These are phyloP conservation scores for Nakazawaea pomicola DNA, from an alignment of 805 yeast species.

Conservation along the genomic window DNA sequence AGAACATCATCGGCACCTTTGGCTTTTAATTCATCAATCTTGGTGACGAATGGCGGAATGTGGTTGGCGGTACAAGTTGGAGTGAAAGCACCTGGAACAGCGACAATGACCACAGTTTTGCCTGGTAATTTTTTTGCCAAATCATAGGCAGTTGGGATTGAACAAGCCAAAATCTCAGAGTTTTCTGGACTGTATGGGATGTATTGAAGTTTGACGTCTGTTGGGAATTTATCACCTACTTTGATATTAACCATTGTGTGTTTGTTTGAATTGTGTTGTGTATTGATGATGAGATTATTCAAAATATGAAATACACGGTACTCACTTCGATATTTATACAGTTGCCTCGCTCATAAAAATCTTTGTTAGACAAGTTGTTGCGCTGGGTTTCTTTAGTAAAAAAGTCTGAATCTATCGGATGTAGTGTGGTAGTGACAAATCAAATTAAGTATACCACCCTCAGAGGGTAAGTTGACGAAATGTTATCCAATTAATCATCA, in stretches of 20 bases:
- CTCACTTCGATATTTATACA: no score
- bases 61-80: conserved; percentile 62
- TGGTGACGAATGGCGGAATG: conserved; percentile 33
- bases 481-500: no score
- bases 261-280: background rate
- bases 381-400: no score
- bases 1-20: conserved; percentile 34
- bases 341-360: no score
- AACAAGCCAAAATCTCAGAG: conserved; percentile 34
- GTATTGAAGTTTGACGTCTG: conserved; percentile 30
- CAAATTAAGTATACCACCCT: no score
- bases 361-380: no score
- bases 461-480: no score
- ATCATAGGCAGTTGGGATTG: conserved; percentile 32
- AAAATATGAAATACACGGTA: background rate
- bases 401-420: no score
- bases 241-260: conserved; percentile 9
- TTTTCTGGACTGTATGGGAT: conserved; percentile 35
- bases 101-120: conserved; percentile 35
- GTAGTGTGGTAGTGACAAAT: no score
- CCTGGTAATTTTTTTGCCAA: conserved; percentile 30
- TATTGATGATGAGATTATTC: background rate
- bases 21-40: conserved; percentile 29
- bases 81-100: conserved; percentile 82
- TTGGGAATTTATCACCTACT: conserved; percentile 22